Base-by-base conservation (phyloP, 208 protist genomes). In the Phytomonas serpens region DNA sequence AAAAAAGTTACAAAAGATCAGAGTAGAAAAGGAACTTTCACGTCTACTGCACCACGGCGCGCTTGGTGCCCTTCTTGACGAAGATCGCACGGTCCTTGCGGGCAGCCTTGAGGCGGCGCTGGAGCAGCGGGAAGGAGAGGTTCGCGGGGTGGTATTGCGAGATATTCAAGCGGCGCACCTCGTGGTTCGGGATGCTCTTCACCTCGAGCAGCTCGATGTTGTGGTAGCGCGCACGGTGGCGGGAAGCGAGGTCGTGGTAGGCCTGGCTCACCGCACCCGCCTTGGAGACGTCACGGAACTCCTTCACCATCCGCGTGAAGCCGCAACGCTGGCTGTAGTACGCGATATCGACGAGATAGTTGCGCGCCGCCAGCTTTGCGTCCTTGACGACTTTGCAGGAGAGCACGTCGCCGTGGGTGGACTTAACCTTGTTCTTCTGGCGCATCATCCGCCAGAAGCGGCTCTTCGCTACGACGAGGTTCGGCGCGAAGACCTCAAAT, bases 371-470 rank as follows among this genome's bases (percentile, higher is more conserved):
- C 61, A 98, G 92, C 77, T 97, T 98, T 76, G 94, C 93, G 81
- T 99, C 98, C 77, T 93, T 94, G 75, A 99, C 82, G 69, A 97
- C 91, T 75, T 94, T 93, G 82, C 96, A 89, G 34, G 89, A 87
- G 68, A 98, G 82, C 64, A 97, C 89, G 83, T 99, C 95, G 77
- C 99, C 99, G 81, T 98, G 93, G 52, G 97, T 93, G 75, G 95
- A 92, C 98, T 99, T 99, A 74, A 99, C 81, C 87, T 99, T 99
- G 69, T 98, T 90, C 78, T 99, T 93, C 74, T 97, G 87, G 63
- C 86, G 85, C 81, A 99, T 93, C 93, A 99, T 99, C 83, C 99
- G 98, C 99, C 99, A 99, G 98, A 99, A 99, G 79, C 98, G 91
- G 79, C 85, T 96, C 86, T 98, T 98, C 64, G 99, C 99, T 42